These are phyloP conservation scores for Tephrocybe sp. DNA, from an alignment of 768 basidiomycete species.

Conservation along the genomic window DNA sequence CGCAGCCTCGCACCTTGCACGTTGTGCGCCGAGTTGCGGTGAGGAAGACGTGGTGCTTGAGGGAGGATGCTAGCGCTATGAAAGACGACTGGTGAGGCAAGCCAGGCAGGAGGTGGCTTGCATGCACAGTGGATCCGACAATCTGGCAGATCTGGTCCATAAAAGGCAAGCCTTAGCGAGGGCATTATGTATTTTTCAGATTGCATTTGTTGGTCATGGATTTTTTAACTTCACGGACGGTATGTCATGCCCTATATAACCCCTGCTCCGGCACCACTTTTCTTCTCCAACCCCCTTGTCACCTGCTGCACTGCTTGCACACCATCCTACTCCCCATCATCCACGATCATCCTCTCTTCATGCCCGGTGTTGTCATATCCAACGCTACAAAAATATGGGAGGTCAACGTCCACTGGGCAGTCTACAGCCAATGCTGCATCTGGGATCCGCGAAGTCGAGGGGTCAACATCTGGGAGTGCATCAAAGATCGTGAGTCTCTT, in stretches of 20 bases:
- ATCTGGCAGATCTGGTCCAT: constrained; percentile 12
- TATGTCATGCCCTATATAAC: constrained; percentile 22
- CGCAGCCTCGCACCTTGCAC: not conserved
- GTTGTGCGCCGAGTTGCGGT: not conserved
- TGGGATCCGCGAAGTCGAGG: constrained; percentile 68
- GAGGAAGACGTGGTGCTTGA: not conserved
- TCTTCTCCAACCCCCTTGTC: not conserved
- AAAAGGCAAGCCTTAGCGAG: constrained; percentile 15
- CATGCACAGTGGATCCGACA: constrained; percentile 13
- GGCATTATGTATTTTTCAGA: constrained; percentile 18
- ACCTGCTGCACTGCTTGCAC: not conserved
- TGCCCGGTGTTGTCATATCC: constrained; percentile 52
- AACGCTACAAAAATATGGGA: constrained; percentile 76
- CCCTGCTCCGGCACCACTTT: constrained; percentile 5
- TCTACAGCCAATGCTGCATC: constrained; percentile 67
- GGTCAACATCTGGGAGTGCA: constrained; percentile 78
- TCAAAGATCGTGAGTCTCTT: constrained; percentile 58
- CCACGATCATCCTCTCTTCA: constrained; percentile 16
- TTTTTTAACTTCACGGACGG: constrained; percentile 15
- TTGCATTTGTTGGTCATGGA: constrained; percentile 16
- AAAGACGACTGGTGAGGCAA: no score
- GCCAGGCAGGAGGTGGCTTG: no score
- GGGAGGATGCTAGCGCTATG: no score
- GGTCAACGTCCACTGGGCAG: constrained; percentile 60
- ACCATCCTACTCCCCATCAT: constrained; percentile 2